These are phyloP conservation scores for Metschnikowia dekortorum DNA, from an alignment of 805 yeast species.

Conservation along the genomic window DNA sequence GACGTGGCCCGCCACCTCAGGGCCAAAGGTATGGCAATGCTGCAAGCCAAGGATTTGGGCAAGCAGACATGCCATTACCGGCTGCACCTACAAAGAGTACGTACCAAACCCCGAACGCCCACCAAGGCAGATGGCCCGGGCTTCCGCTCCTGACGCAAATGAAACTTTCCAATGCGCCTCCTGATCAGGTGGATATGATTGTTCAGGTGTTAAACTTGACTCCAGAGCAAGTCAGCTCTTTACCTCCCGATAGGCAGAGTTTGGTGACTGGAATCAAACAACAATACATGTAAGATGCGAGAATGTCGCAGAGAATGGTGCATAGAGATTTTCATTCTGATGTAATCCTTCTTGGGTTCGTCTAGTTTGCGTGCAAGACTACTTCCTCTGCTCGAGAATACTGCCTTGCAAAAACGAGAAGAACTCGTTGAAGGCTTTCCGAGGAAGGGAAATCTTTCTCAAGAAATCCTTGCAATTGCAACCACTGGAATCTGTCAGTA, in stretches of 20 bases:
- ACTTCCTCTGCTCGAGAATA: too few relatives aligned
- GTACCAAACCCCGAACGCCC: not conserved
- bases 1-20: slow-evolving; percentile 3
- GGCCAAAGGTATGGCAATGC: not conserved
- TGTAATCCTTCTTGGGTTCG: too few relatives aligned
- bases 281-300: slow-evolving; percentile 42
- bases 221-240: slow-evolving; percentile 44
- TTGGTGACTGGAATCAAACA: slow-evolving; percentile 54
- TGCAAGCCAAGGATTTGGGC: slow-evolving; percentile 3
- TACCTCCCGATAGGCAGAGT: slow-evolving; percentile 48
- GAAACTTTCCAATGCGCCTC: slow-evolving; percentile 49
- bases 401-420: too few relatives aligned
- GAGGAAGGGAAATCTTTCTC: too few relatives aligned
- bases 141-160: slow-evolving; percentile 46
- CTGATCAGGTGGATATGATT: slow-evolving; percentile 53
- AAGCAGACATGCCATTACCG: not conserved
- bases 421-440: too few relatives aligned
- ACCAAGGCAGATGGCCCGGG: slow-evolving; percentile 38
- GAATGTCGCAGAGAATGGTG: not conserved
- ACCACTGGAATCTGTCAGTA: too few relatives aligned
- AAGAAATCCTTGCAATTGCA: too few relatives aligned
- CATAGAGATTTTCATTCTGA: not conserved
- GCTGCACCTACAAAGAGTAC: not conserved
- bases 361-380: too few relatives aligned
- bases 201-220: slow-evolving; percentile 51